These are phyloP conservation scores for Candida berthetii DNA, from an alignment of 805 yeast genomes.

Conservation along the genomic window DNA sequence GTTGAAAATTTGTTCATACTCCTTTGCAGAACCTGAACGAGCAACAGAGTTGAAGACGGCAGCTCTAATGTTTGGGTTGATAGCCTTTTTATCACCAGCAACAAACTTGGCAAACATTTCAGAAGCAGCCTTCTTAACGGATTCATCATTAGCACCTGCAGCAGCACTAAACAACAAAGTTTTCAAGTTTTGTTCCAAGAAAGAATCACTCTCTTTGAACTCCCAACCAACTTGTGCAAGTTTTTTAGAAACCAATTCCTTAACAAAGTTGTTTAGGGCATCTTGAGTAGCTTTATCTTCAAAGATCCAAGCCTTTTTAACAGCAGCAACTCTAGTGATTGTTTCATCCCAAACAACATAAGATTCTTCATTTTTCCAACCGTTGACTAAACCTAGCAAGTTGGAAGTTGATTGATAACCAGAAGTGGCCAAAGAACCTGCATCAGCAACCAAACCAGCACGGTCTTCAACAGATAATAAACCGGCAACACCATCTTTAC, in stretches of 20 bases:
- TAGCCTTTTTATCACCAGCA: conserved; percentile 59
- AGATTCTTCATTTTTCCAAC: conserved; percentile 54
- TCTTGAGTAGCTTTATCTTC: conserved; percentile 40
- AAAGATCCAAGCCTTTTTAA: conserved; percentile 50
- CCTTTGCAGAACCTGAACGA: conserved; percentile 50
- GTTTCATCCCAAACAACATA: conserved; percentile 68
- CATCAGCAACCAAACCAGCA: conserved; percentile 78
- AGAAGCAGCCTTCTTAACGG: conserved; percentile 39
- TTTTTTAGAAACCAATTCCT: conserved; percentile 50
- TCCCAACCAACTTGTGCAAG: conserved; percentile 58
- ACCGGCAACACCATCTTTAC: conserved; percentile 49
- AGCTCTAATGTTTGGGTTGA: conserved; percentile 69
- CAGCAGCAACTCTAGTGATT: conserved; percentile 37
- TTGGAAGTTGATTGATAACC: conserved; percentile 61
- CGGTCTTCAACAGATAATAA: conserved; percentile 69
- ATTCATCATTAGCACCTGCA: conserved; percentile 41
- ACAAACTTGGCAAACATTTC: conserved; percentile 46
- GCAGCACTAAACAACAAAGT: conserved; percentile 57
- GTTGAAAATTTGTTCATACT: conserved; percentile 55
- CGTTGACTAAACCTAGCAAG: conserved; percentile 50
- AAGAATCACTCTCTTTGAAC: conserved; percentile 49
- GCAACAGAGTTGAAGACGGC: conserved; percentile 65
- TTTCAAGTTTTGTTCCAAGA: conserved; percentile 61
- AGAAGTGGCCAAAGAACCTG: conserved; percentile 61
- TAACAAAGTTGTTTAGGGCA: conserved; percentile 45